Percentiles rank a stretch among this genome's conserved stretches.
Evolutionary conservation across 208 protist species (phyloP).

Genomic region (Novymonas esmeraldas): DNA sequence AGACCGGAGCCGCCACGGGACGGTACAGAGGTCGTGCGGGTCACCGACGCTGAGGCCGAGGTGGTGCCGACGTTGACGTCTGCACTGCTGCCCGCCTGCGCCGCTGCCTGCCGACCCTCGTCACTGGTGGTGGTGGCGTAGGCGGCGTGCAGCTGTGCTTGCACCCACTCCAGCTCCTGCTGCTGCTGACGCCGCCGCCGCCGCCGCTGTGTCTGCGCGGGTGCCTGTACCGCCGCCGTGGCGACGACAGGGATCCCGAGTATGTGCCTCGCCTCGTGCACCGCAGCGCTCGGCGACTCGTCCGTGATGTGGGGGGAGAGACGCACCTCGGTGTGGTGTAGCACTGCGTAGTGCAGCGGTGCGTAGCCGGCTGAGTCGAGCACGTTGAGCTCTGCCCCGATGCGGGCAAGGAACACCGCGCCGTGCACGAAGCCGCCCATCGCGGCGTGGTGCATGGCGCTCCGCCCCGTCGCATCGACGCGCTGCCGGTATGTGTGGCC

Average conservation of each 20-base stretch:
- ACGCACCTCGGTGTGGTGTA: slow-evolving; percentile 21
- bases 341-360: slow-evolving; percentile 48
- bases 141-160: slow-evolving; percentile 12
- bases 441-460: slow-evolving; percentile 39
- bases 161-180: slow-evolving; percentile 5
- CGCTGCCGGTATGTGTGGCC: slow-evolving; percentile 20
- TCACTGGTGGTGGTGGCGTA: no score
- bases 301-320: slow-evolving; percentile 16
- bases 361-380: slow-evolving; percentile 39
- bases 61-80: no score
- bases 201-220: slow-evolving; percentile 12
- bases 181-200: slow-evolving; percentile 25
- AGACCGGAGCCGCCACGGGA: no score
- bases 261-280: slow-evolving; percentile 15
- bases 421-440: slow-evolving; percentile 36
- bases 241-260: slow-evolving; percentile 21
- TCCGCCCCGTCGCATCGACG: slow-evolving; percentile 28
- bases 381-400: slow-evolving; percentile 39
- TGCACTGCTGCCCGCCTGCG: no score
- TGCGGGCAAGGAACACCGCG: slow-evolving; percentile 29
- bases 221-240: slow-evolving; percentile 19
- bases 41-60: no score
- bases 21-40: no score
- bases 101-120: background rate
- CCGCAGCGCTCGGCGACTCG: slow-evolving; percentile 16